Conservation (phyloP, 495 filamentous ascomycete genomes). For the Xylaria grammica region DNA sequence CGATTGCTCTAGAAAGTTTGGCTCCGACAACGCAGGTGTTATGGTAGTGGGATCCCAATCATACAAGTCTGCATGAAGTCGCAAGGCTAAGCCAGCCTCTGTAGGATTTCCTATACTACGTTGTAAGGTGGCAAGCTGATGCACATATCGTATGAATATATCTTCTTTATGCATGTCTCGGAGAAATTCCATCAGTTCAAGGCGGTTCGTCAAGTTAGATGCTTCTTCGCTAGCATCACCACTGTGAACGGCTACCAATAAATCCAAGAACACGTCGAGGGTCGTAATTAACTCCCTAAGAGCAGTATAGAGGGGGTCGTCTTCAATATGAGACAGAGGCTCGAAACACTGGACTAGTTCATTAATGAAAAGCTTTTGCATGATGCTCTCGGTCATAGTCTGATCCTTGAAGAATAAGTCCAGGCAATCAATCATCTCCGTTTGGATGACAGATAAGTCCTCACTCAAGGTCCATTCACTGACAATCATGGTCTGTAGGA, state of each 20-base stretch:
- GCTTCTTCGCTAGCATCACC: slow-evolving; percentile 72
- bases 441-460: slow-evolving; percentile 89
- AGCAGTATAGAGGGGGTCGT: slow-evolving; percentile 77
- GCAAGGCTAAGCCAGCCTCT: slow-evolving; percentile 88
- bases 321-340: slow-evolving; percentile 63
- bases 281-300: slow-evolving; percentile 79
- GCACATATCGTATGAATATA: slow-evolving; percentile 95
- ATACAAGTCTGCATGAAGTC: slow-evolving; percentile 91
- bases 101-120: slow-evolving; percentile 76
- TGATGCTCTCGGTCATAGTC: slow-evolving; percentile 81
- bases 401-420: slow-evolving; percentile 91
- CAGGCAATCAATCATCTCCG: slow-evolving; percentile 94
- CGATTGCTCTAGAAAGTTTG: slow-evolving; percentile 79
- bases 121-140: slow-evolving; percentile 86
- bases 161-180: slow-evolving; percentile 97
- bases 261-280: slow-evolving; percentile 87
- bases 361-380: slow-evolving; percentile 89
- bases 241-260: slow-evolving; percentile 90
- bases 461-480: slow-evolving; percentile 98
- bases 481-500: slow-evolving; percentile 96
- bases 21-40: slow-evolving; percentile 73
- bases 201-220: slow-evolving; percentile 78
- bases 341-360: slow-evolving; percentile 86
- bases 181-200: slow-evolving; percentile 94
- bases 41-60: slow-evolving; percentile 79